Conservation (phyloP, 805 yeast genomes). For the Candida sakaeoensis region DNA sequence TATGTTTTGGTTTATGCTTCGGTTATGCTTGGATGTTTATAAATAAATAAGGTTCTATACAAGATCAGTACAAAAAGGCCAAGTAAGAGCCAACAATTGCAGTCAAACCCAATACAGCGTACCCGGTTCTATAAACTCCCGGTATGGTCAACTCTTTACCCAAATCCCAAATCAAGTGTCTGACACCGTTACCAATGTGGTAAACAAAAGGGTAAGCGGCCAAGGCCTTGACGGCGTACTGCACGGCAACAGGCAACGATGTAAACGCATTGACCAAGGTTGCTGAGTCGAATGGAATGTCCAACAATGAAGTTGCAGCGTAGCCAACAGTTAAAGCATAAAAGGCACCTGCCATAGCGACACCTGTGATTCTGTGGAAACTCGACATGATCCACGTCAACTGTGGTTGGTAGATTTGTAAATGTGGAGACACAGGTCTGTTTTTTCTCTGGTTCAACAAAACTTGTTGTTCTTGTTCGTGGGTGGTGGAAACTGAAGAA, state of each 20-base stretch:
- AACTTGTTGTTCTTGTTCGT: conserved; percentile 62
- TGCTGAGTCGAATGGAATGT: conserved; percentile 56
- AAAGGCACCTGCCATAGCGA: conserved; percentile 72
- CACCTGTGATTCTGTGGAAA: conserved; percentile 86
- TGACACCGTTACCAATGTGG: conserved; percentile 83
- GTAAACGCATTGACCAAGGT: conserved; percentile 53
- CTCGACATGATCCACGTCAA: conserved; percentile 78
- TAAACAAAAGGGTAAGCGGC: conserved; percentile 81
- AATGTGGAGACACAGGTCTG: conserved; percentile 90
- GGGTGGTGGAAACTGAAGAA: conserved; percentile 45
- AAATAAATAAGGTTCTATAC: background rate
- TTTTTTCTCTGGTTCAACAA: conserved; percentile 76
- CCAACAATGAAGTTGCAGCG: conserved; percentile 59
- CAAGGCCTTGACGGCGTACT: conserved; percentile 61
- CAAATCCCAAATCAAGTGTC: conserved; percentile 93
- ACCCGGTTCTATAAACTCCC: conserved; percentile 93
- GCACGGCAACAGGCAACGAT: conserved; percentile 59
- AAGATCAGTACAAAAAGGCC: conserved; percentile 34
- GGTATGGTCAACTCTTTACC: conserved; percentile 75
- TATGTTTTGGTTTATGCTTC: too few species aligned
- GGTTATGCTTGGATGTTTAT: background rate
- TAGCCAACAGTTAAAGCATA: conserved; percentile 74
- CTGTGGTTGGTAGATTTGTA: conserved; percentile 88
- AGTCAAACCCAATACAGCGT: conserved; percentile 68
- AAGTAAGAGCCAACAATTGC: conserved; percentile 57